Conservation (phyloP, 345 rosid species). For the Fremontodendron californicum region DNA sequence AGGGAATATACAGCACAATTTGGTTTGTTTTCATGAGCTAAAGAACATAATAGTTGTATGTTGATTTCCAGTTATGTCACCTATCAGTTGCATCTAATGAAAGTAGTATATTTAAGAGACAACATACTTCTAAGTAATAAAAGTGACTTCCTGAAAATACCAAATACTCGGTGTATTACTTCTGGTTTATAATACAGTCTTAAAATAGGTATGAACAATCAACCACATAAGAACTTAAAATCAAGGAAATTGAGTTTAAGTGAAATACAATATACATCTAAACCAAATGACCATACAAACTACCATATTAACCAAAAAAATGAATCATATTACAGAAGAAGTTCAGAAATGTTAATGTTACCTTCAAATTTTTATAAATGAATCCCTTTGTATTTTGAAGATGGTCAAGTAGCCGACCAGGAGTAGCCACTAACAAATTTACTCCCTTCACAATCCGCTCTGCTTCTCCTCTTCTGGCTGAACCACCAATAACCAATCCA, state of each 20-base stretch:
- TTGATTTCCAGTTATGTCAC: background rate
- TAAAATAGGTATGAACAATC: background rate
- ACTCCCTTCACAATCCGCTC: conserved; percentile 76
- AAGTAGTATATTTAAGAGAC: background rate
- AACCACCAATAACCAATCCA: conserved; percentile 89
- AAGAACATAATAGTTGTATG: background rate
- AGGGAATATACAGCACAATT: background rate
- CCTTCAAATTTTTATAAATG: conserved; percentile 82
- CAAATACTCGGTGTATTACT: background rate
- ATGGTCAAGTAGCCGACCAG: conserved; percentile 97
- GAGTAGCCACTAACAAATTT: conserved; percentile 91
- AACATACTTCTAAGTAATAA: background rate
- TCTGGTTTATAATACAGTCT: background rate
- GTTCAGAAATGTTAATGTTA: conserved; percentile 17
- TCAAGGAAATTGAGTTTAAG: background rate
- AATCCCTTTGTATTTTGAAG: conserved; percentile 90
- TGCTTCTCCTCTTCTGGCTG: conserved; percentile 79
- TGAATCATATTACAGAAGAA: background rate
- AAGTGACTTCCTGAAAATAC: background rate
- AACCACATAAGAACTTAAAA: background rate
- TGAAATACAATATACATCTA: background rate
- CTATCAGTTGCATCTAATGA: background rate
- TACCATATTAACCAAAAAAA: background rate
- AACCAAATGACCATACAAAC: background rate
- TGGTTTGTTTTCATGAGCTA: background rate